Evolutionary conservation across 331 rosid genomes (phyloP).

Genomic region (Prunus yedoensis): DNA sequence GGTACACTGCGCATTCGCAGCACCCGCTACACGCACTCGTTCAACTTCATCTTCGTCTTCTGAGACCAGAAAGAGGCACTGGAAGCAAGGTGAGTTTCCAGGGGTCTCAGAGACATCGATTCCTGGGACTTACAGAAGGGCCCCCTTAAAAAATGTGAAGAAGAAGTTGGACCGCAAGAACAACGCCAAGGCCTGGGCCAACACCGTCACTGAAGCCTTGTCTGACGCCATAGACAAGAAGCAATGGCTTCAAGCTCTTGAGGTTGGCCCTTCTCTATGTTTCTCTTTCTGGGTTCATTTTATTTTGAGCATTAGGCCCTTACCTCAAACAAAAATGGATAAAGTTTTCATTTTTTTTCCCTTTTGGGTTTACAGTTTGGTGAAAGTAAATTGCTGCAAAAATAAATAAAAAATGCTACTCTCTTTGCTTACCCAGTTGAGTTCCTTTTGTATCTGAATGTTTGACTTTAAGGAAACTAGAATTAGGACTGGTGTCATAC

Average conservation of each 20-base stretch:
- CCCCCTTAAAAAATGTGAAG: slow-evolving; percentile 75
- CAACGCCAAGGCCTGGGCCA: slow-evolving; percentile 85
- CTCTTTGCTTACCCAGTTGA: background rate
- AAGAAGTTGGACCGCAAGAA: slow-evolving; percentile 66
- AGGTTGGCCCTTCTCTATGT: slow-evolving; percentile 45
- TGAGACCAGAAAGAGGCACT: slow-evolving; percentile 53
- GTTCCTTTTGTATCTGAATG: background rate
- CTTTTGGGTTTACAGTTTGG: background rate
- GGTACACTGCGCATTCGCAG: slow-evolving; percentile 40
- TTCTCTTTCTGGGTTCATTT: background rate
- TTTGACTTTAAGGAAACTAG: background rate
- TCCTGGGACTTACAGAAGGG: slow-evolving; percentile 38
- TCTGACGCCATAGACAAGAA: slow-evolving; percentile 63
- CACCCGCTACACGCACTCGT: slow-evolving; percentile 23
- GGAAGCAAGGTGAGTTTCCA: slow-evolving; percentile 88
- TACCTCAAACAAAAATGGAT: background rate
- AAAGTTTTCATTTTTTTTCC: background rate
- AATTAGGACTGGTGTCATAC: background rate
- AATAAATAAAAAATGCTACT: background rate
- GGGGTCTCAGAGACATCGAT: slow-evolving; percentile 49
- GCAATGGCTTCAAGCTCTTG: slow-evolving; percentile 87
- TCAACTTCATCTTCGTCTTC: slow-evolving; percentile 38
- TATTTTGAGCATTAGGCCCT: background rate
- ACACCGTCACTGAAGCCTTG: slow-evolving; percentile 86
- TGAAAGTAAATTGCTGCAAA: background rate